Evolutionary conservation across 2,329 filamentous ascomycete species (phyloP), one percentile per base, ranked within the genome.

Genomic region (Xylariales sp.): DNA sequence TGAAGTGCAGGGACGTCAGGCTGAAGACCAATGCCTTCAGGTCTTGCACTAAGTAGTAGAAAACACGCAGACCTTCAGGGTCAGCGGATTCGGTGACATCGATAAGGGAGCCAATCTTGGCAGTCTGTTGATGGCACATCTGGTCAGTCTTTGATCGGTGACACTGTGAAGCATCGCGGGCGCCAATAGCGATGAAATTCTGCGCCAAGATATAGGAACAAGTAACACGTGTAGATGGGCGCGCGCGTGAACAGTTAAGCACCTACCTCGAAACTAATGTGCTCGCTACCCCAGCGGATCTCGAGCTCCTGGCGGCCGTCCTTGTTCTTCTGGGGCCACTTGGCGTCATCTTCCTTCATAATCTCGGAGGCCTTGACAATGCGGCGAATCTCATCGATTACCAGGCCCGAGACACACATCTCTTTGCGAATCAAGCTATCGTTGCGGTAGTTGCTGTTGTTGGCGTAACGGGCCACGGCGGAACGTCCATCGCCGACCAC

Each of bases 321-420:
- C 68, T 97, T 97, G 70, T 98, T 98, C 78, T 97, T 98, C 63
- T 94, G 88, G 1, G 93, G 93, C 93, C 93, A 98, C 62, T 96
- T 96, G 18, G 83, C 86, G 62, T 98, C 93, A 59, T 98, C 93
- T 81, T 98, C 93, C 70, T 97, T 97, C 72, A 94, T 82, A 55
- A 98, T 96, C 62, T 98, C 93, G 66, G 89, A 96, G 24, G 90
- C 80, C 67, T 93, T 95, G 66, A 98, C 91, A 50, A 98, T 96
- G 50, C 88, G 85, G 72, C 93, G 95, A 66, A 98, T 95, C 65
- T 97, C 93, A 40, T 90, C 81, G 37, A 98, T 83, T 57, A 97
- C 75, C 5, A 90, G 70, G 25, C 88, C 83, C 69, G 90, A 96
- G 46, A 98, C 89, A 56, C 89, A 96, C 93, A 98, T 98, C 72